Conservation (phyloP, 1,139 yeast species). For the Fermentozyma sake region DNA sequence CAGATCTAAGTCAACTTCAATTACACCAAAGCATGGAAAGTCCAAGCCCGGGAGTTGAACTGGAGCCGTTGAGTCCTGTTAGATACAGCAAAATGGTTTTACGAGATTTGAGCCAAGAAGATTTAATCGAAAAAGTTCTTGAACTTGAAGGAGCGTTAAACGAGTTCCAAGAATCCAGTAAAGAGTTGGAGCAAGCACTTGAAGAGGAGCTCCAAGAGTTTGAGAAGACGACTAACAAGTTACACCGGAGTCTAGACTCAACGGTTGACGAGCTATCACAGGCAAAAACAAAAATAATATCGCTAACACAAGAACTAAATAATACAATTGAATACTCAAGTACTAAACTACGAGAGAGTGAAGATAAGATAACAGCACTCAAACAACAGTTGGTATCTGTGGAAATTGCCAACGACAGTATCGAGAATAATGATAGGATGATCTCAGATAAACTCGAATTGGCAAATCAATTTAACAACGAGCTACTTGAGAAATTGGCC, state of each 20-base stretch:
- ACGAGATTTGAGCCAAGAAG: conserved; percentile 14
- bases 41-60: conserved; percentile 7
- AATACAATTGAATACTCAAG: conserved; percentile 16
- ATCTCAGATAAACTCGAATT: conserved; percentile 27
- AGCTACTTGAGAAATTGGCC: conserved; percentile 39
- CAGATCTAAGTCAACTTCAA: no score
- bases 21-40: conserved; percentile 10
- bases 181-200: conserved; percentile 40
- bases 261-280: conserved; percentile 12
- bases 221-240: conserved; percentile 22
- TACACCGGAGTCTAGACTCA: conserved; percentile 14
- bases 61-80: conserved; percentile 9
- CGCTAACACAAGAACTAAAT: conserved; percentile 19
- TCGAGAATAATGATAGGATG: conserved; percentile 38
- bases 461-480: conserved; percentile 37
- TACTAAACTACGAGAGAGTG: conserved; percentile 15
- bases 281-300: conserved; percentile 10
- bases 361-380: conserved; percentile 17
- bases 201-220: conserved; percentile 38
- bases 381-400: conserved; percentile 33
- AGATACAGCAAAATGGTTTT: conserved; percentile 12
- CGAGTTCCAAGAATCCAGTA: conserved; percentile 43
- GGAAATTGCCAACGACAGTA: conserved; percentile 39
- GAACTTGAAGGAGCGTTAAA: conserved; percentile 34
- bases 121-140: conserved; percentile 24